These are phyloP conservation scores for Saccharomycopsis sp. DNA, from an alignment of 805 yeast genomes.

Conservation along the genomic window DNA sequence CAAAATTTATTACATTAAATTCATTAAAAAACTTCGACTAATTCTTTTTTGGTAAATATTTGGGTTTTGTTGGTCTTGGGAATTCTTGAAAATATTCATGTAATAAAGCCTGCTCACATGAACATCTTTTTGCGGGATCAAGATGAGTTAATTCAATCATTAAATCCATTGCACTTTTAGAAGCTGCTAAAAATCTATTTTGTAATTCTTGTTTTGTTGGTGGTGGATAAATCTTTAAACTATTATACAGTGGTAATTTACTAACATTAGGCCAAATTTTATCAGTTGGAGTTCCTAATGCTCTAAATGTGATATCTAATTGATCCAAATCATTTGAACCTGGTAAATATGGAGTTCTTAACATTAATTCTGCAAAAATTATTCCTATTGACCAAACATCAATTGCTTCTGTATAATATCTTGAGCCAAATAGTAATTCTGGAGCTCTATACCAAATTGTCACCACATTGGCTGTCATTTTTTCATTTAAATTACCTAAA, in stretches of 20 bases:
- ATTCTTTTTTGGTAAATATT: slow-evolving; percentile 41
- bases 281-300: slow-evolving; percentile 93
- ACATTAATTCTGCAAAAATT: slow-evolving; percentile 92
- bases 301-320: slow-evolving; percentile 85
- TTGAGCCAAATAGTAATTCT: slow-evolving; percentile 78
- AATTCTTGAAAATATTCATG: slow-evolving; percentile 60
- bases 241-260: slow-evolving; percentile 63
- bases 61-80: slow-evolving; percentile 68
- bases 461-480: slow-evolving; percentile 86
- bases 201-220: slow-evolving; percentile 75
- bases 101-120: slow-evolving; percentile 50
- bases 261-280: slow-evolving; percentile 86
- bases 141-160: slow-evolving; percentile 61
- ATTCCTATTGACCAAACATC: slow-evolving; percentile 97
- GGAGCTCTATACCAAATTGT: slow-evolving; percentile 99
- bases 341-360: slow-evolving; percentile 89
- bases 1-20: too few species aligned
- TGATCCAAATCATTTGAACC: slow-evolving; percentile 89
- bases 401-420: slow-evolving; percentile 79
- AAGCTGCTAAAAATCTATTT: slow-evolving; percentile 82
- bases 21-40: too few species aligned
- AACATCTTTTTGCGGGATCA: slow-evolving; percentile 70
- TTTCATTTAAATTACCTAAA: slow-evolving; percentile 56
- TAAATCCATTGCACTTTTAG: slow-evolving; percentile 70
- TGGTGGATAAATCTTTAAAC: slow-evolving; percentile 66